Conservation (phyloP, 345 rosid species). For the Cardiospermum halicacabum region DNA sequence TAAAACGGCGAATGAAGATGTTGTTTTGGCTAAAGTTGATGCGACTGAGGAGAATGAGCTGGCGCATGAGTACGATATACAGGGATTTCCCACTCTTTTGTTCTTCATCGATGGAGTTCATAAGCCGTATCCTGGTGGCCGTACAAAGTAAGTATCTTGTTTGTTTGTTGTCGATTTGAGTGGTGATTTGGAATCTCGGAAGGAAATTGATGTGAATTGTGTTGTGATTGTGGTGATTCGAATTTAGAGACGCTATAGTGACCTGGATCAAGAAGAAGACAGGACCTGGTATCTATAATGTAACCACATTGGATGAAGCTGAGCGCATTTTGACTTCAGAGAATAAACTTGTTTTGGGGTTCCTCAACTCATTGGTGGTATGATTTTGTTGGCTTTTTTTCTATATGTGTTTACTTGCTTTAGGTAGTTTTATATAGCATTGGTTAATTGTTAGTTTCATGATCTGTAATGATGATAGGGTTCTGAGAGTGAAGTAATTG, state of each 20-base stretch:
- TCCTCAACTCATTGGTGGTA: conserved; percentile 86
- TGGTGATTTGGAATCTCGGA: neutral
- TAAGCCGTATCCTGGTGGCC: conserved; percentile 71
- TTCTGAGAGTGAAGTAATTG: conserved; percentile 69
- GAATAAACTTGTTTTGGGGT: conserved; percentile 74
- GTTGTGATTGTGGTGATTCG: neutral
- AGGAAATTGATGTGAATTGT: neutral
- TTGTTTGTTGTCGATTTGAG: neutral
- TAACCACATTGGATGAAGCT: conserved; percentile 83
- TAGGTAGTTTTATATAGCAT: neutral
- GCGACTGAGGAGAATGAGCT: conserved; percentile 89
- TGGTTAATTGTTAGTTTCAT: neutral
- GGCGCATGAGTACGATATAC: conserved; percentile 69
- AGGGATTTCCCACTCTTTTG: conserved; percentile 84
- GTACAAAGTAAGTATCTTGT: conserved; percentile 64
- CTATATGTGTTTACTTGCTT: neutral
- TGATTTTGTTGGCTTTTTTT: conserved; percentile 15
- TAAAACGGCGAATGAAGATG: conserved; percentile 42
- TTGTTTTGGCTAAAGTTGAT: conserved; percentile 88
- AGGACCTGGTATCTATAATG: conserved; percentile 75
- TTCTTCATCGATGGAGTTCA: conserved; percentile 88
- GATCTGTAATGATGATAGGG: conserved; percentile 41
- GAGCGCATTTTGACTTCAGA: conserved; percentile 75
- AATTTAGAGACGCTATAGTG: conserved; percentile 73
- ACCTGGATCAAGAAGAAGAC: conserved; percentile 96